phyloP scores from a whole-genome alignment of 371 early-diverging fungal genomes.

The Smittium culicis region DNA sequence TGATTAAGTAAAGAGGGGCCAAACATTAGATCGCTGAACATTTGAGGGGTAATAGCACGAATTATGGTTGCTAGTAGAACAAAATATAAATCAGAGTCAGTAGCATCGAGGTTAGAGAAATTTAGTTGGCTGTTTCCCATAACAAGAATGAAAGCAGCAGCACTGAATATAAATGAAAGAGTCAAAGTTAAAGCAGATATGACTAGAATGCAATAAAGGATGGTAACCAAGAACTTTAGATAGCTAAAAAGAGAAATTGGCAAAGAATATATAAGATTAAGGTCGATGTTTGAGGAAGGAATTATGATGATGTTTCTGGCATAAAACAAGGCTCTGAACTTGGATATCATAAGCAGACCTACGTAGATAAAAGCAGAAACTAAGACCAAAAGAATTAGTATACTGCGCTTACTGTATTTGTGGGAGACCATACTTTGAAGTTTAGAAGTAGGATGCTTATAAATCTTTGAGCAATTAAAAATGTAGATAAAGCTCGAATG shows the following conservation, averaged over 20 bases:
- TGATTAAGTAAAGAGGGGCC: neutral
- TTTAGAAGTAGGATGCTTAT: too few species aligned
- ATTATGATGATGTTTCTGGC: neutral
- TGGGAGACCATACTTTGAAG: too few species aligned
- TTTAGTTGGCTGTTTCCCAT: neutral
- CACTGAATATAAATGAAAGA: neutral
- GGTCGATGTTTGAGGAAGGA: neutral
- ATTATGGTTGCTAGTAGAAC: neutral
- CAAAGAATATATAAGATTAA: neutral
- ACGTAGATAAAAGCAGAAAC: neutral
- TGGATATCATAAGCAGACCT: neutral
- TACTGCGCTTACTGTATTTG: too few species aligned
- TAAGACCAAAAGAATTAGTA: too few species aligned
- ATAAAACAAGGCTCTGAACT: neutral
- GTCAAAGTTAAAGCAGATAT: neutral
- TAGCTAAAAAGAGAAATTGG: neutral
- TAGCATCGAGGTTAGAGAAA: neutral
- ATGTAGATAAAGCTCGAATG: too few species aligned
- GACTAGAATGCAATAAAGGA: neutral
- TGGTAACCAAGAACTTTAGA: neutral
- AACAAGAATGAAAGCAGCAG: neutral
- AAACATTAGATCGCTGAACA: constrained; percentile 7
- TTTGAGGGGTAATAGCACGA: constrained; percentile 4
- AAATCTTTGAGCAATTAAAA: too few species aligned
- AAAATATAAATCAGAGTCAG: neutral